Evolutionary conservation across 2,329 filamentous ascomycete genomes (phyloP).

Genomic region (Curvularia eragrostidis): DNA sequence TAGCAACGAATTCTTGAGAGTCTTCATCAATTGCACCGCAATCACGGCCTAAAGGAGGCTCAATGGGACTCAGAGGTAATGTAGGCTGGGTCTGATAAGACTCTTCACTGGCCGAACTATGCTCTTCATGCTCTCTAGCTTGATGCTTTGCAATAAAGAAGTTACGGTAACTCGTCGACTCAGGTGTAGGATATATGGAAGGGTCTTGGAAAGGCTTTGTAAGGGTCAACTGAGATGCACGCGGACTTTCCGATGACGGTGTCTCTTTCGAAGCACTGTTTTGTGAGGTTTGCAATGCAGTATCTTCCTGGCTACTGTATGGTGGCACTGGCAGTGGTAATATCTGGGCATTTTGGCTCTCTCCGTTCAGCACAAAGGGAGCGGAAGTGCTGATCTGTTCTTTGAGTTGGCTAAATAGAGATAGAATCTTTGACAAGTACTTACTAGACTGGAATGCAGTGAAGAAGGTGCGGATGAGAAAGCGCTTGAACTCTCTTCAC

Average conservation of each 20-base stretch:
- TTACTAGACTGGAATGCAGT: neutral
- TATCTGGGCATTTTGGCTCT: neutral
- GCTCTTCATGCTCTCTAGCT: neutral
- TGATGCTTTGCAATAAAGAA: neutral
- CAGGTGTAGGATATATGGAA: neutral
- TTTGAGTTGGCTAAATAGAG: neutral
- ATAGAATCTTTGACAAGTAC: neutral
- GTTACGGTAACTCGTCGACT: neutral
- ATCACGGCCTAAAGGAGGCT: neutral
- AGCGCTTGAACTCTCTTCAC: neutral
- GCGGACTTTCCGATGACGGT: neutral
- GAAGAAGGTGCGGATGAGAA: neutral
- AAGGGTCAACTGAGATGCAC: neutral
- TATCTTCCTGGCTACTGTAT: conserved; percentile 9
- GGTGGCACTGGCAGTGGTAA: neutral
- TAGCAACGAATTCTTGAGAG: neutral
- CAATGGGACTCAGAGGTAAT: neutral
- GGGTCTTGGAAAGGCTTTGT: neutral
- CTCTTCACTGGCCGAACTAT: neutral
- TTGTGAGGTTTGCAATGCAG: neutral
- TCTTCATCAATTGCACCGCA: neutral
- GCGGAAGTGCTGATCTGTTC: neutral
- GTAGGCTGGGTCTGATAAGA: neutral
- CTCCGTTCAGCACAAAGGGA: neutral
- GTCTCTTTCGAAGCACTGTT: neutral